Evolutionary conservation across 2,329 filamentous ascomycete species (phyloP).

Genomic region (Hymenoscyphus fructigenus): DNA sequence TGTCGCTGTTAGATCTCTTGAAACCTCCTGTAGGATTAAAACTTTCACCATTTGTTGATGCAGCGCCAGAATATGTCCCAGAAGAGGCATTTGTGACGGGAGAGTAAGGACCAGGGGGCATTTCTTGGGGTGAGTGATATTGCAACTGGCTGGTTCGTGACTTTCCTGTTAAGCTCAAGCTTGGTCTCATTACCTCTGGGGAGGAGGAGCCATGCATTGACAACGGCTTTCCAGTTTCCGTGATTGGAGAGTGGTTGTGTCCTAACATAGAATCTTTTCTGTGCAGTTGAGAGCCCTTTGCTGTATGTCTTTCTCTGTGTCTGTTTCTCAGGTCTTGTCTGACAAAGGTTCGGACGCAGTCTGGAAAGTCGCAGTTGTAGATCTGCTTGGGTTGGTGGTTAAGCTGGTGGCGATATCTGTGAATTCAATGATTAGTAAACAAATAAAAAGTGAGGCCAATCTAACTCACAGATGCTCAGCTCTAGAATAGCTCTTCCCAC

Average conservation of each 20-base stretch:
- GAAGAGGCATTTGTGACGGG: slow-evolving; percentile 32
- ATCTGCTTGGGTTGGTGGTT: slow-evolving; percentile 97
- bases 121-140: slow-evolving; percentile 36
- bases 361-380: slow-evolving; percentile 88
- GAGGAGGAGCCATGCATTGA: slow-evolving; percentile 31
- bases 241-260: slow-evolving; percentile 45
- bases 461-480: slow-evolving; percentile 83
- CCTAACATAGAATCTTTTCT: slow-evolving; percentile 66
- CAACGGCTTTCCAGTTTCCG: slow-evolving; percentile 26
- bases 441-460: background rate
- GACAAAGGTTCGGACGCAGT: slow-evolving; percentile 88
- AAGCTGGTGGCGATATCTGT: slow-evolving; percentile 81
- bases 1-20: slow-evolving; percentile 36
- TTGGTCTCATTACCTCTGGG: slow-evolving; percentile 35
- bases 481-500: slow-evolving; percentile 93
- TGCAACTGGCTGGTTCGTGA: slow-evolving; percentile 31
- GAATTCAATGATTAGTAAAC: slow-evolving; percentile 14
- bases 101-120: slow-evolving; percentile 32
- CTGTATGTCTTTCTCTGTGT: slow-evolving; percentile 77
- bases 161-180: slow-evolving; percentile 22
- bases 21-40: slow-evolving; percentile 26
- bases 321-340: slow-evolving; percentile 88
- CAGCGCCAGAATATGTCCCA: slow-evolving; percentile 31
- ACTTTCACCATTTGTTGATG: slow-evolving; percentile 30
- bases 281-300: slow-evolving; percentile 73